Conservation (phyloP, 768 basidiomycete genomes). For the Brasilioporus rufonigricans region DNA sequence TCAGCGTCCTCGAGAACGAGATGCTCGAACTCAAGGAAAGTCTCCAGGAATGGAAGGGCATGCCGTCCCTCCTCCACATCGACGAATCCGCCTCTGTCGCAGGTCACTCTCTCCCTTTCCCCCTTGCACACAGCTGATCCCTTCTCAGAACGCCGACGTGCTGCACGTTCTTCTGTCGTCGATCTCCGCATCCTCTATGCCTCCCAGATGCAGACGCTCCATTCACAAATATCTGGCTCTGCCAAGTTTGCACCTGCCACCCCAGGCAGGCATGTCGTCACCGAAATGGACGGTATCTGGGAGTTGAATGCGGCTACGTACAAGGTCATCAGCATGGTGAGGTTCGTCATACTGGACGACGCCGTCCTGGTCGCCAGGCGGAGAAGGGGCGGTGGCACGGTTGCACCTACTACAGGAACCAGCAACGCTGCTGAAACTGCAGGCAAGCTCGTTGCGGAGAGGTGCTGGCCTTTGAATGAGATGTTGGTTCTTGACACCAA, state of each 20-base stretch:
- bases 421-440: constrained; percentile 53
- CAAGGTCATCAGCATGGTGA: constrained; percentile 82
- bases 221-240: constrained; percentile 89
- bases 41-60: constrained; percentile 92
- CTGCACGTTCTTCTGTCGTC: constrained; percentile 87
- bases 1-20: constrained; percentile 93
- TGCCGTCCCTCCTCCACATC: constrained; percentile 91
- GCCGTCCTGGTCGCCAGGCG: constrained; percentile 84
- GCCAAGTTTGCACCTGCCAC: constrained; percentile 92
- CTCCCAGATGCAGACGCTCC: constrained; percentile 89
- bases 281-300: constrained; percentile 79
- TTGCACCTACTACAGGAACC: constrained; percentile 57
- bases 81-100: constrained; percentile 73
- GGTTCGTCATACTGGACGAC: constrained; percentile 90
- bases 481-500: constrained; percentile 96
- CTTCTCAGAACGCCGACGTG: constrained; percentile 49
- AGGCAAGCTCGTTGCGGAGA: constrained; percentile 86
- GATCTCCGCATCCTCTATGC: constrained; percentile 93
- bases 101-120: constrained; percentile 31
- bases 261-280: constrained; percentile 87
- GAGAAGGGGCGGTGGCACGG: constrained; percentile 46
- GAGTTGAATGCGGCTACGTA: constrained; percentile 94
- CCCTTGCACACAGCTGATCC: constrained; percentile 19
- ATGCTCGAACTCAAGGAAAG: constrained; percentile 96
- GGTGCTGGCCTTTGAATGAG: constrained; percentile 91